Evolutionary conservation across 768 basidiomycete species (phyloP), one percentile per base, ranked within the genome.

Genomic region (Mycena latifolia): DNA sequence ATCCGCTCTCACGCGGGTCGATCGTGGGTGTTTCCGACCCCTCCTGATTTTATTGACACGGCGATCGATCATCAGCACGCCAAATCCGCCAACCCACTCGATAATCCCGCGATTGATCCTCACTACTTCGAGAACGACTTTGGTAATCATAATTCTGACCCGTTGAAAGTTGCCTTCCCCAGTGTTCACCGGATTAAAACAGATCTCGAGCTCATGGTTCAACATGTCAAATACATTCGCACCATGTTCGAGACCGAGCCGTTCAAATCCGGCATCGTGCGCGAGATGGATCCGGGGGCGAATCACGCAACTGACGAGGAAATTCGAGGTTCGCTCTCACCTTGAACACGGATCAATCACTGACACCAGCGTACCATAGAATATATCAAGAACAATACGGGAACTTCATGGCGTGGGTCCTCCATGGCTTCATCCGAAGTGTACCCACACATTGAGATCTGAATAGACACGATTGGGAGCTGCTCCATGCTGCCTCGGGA

Each of bases 401-500:
- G 47, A 27, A 77, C 73, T 3, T 71, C 74, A 20, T 77, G 66
- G 71, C 76, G 77, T 77, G 59, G 28, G 73, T n/a, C n/a, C 18
- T 27, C 15, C 25, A 24, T 37, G 6, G 22, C 22, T 37, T n/a
- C n/a, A n/a, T n/a, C n/a, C n/a, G 5, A 27, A 9, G 41, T 4
- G 25, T 8, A 39, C 15, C 37, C 4, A 9, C 7, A 5, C 3
- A 5, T 3, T n/a, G n/a, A n/a, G 20, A 17, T 2, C 27, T 35
- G 14, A 45, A 14, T 60, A 86, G 85, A 88, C 67, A 81, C 84
- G 15, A 71, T 81, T 27, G 82, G 84, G 7, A 80, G 85, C 1
- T 81, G 79, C 55, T 85, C 86, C 0, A 88, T 88, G 87, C 78
- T 89, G 46, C 86, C 87, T 6, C 75, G 74, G 17, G 81, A 83